A percentile compares a stretch with the other conserved stretches of the same genome.
Evolutionary conservation across 305 asterid genomes (phyloP).

Genomic region (Solanum aculeatissimum): DNA sequence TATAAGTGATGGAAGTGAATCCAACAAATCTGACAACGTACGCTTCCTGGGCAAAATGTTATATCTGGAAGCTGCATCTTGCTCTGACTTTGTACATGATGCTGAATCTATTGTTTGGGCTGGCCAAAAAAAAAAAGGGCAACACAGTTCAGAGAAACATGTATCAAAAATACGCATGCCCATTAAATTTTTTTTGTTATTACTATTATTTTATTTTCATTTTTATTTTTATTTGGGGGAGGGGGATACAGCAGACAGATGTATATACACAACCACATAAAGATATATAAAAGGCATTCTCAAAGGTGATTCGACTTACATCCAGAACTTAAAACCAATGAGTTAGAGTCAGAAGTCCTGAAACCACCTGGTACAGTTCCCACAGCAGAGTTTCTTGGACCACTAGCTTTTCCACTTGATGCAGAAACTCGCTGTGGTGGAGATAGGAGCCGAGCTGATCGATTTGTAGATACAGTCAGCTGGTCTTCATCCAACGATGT

Average conservation of each 20-base stretch:
- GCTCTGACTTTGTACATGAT: slow-evolving; percentile 26
- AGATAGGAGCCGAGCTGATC: slow-evolving; percentile 32
- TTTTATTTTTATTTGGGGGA: background rate
- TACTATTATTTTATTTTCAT: background rate
- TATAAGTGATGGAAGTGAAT: slow-evolving; percentile 66
- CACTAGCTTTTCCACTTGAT: slow-evolving; percentile 28
- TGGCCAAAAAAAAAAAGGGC: slow-evolving; percentile 16
- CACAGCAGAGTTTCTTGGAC: slow-evolving; percentile 27
- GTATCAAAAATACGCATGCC: background rate
- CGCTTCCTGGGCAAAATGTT: slow-evolving; percentile 57
- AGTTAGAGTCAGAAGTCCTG: slow-evolving; percentile 37
- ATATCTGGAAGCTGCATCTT: slow-evolving; percentile 30
- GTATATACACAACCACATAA: background rate
- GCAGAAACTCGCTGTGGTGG: slow-evolving; percentile 29
- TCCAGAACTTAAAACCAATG: slow-evolving; percentile 49
- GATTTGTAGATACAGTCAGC: slow-evolving; percentile 32
- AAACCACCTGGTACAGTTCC: slow-evolving; percentile 33
- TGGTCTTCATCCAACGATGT: slow-evolving; percentile 44
- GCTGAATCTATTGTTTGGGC: slow-evolving; percentile 47
- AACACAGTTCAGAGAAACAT: background rate
- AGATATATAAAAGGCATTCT: background rate
- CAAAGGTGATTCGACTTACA: slow-evolving; percentile 42
- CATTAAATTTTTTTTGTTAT: background rate
- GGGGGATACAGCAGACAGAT: background rate
- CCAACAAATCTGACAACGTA: slow-evolving; percentile 54